A percentile compares a stretch with the other conserved stretches of the same genome.
phyloP scores from a whole-genome alignment of 208 protist species.

The Tritrichomonas musculus region DNA sequence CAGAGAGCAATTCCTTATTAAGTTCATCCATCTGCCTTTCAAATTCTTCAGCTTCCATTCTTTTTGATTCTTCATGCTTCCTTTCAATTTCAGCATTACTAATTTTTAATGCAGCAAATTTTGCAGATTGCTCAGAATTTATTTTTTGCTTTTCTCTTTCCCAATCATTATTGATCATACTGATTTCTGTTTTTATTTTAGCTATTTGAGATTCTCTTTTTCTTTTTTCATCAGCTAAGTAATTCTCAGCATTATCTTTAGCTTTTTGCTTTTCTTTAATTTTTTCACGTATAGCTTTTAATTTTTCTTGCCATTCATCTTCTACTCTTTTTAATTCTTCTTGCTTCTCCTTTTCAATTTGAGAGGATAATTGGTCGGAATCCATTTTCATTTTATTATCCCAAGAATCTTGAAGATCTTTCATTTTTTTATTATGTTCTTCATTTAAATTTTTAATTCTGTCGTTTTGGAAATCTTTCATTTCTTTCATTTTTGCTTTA shows the following conservation, averaged over 20 bases:
- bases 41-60: not conserved
- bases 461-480: not conserved
- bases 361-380: not conserved
- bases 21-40: not conserved
- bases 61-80: not conserved
- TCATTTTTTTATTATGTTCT: not conserved
- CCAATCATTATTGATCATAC: not conserved
- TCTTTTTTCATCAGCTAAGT: not conserved
- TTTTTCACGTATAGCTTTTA: not conserved
- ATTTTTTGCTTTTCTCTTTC: not conserved
- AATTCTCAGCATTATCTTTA: not conserved
- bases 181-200: not conserved
- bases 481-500: not conserved
- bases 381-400: not conserved
- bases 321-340: not conserved
- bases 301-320: not conserved
- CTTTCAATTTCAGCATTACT: not conserved
- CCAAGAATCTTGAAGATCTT: not conserved
- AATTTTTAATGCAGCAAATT: not conserved
- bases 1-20: not conserved
- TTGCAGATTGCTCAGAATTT: not conserved
- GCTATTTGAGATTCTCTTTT: not conserved
- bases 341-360: not conserved
- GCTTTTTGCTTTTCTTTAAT: not conserved
- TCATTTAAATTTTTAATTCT: not conserved